A percentile compares a stretch with the other conserved stretches of the same genome.
phyloP scores from a whole-genome alignment of 805 yeast species.

The Candida endomychidarum region DNA sequence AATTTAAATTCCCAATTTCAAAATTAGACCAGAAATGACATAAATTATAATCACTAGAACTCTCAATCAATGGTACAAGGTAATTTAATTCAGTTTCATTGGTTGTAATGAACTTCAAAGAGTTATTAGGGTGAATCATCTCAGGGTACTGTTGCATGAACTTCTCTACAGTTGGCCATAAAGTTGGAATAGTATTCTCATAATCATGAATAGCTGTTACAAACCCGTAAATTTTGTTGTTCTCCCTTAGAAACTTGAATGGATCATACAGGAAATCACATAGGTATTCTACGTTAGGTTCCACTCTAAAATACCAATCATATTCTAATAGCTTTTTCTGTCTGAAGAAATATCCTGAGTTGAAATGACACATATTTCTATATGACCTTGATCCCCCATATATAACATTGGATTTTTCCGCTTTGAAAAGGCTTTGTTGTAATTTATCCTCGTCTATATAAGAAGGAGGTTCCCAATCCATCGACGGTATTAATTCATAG shows the following conservation, averaged over 20 bases:
- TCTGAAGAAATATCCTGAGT: conserved; percentile 60
- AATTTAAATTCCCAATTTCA: conserved; percentile 54
- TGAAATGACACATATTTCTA: conserved; percentile 72
- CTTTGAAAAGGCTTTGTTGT: conserved; percentile 23
- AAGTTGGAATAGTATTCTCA: conserved; percentile 50
- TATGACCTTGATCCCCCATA: conserved; percentile 53
- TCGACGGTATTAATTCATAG: conserved; percentile 40
- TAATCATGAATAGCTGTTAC: conserved; percentile 51
- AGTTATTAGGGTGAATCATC: conserved; percentile 46
- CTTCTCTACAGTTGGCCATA: conserved; percentile 49
- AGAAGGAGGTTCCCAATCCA: conserved; percentile 42
- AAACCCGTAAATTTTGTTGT: conserved; percentile 51
- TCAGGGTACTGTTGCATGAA: conserved; percentile 49
- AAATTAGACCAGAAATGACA: conserved; percentile 70
- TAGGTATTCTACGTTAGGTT: conserved; percentile 54
- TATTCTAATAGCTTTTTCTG: conserved; percentile 45
- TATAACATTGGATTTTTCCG: conserved; percentile 26
- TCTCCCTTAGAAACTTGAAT: conserved; percentile 41
- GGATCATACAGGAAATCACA: conserved; percentile 62
- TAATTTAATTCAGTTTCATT: conserved; percentile 34
- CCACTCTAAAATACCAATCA: conserved; percentile 62
- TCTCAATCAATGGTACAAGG: conserved; percentile 14
- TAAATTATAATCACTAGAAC: conserved; percentile 45
- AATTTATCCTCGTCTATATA: conserved; percentile 32
- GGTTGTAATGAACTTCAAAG: conserved; percentile 47